A percentile compares a stretch with the other conserved stretches of the same genome.
Conservation (phyloP, 768 basidiomycete species). For the Arthromyces matolae region DNA sequence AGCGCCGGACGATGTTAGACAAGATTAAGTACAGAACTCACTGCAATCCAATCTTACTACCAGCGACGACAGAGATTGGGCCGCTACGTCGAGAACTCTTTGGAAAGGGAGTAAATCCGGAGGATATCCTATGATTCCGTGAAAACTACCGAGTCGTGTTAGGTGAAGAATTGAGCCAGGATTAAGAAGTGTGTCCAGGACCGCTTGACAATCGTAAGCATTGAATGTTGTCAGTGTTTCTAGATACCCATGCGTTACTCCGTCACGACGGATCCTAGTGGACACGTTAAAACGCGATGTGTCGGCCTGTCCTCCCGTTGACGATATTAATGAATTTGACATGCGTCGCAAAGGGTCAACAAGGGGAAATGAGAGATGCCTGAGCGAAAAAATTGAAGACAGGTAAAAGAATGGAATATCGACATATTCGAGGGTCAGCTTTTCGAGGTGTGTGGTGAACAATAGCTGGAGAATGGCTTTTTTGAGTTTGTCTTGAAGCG, state of each 20-base stretch:
- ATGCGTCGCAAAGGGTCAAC: background rate
- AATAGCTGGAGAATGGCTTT: background rate
- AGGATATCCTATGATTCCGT: background rate
- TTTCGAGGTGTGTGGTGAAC: background rate
- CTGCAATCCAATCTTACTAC: background rate
- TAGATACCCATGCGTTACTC: background rate
- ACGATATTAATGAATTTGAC: background rate
- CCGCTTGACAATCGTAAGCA: background rate
- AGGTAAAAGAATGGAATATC: background rate
- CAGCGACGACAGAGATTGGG: background rate
- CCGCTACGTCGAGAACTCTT: background rate
- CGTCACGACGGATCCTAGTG: background rate
- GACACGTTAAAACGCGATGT: too few species aligned
- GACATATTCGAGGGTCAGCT: conserved; percentile 2
- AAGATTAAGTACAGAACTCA: background rate
- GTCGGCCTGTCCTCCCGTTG: too few species aligned
- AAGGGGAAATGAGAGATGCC: background rate
- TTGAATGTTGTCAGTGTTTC: background rate
- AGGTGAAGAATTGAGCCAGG: background rate
- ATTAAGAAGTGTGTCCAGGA: background rate
- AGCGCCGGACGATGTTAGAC: background rate
- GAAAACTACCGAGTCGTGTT: background rate
- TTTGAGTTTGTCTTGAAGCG: background rate
- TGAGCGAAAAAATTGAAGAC: background rate
- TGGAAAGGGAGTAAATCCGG: background rate